A percentile compares a stretch with the other conserved stretches of the same genome.
Evolutionary conservation across 2,329 filamentous ascomycete species (phyloP).

Genomic region (Pseudodiploospora longispora): DNA sequence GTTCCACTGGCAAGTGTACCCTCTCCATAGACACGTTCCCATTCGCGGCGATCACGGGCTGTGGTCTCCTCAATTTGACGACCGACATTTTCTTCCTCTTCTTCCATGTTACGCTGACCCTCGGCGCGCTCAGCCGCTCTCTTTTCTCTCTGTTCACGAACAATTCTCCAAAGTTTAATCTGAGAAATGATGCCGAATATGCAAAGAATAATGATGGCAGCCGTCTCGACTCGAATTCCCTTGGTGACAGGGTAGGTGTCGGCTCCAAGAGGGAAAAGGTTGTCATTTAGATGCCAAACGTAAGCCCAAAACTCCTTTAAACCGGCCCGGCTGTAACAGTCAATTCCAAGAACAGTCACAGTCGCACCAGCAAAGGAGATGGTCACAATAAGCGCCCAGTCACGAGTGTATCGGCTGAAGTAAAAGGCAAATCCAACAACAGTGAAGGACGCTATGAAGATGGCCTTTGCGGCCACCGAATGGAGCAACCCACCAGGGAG

Average conservation of each 20-base stretch:
- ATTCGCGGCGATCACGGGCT: constrained; percentile 54
- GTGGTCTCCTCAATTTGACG: constrained; percentile 56
- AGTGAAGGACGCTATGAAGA: constrained; percentile 69
- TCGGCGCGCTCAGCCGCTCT: constrained; percentile 42
- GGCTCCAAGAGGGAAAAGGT: constrained; percentile 70
- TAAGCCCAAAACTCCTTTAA: constrained; percentile 96
- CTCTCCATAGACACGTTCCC: constrained; percentile 72
- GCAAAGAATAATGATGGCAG: constrained; percentile 65
- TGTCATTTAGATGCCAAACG: constrained; percentile 73
- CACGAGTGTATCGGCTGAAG: constrained; percentile 68
- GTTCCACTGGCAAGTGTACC: constrained; percentile 31
- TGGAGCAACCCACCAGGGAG: constrained; percentile 67
- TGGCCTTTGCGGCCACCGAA: constrained; percentile 52
- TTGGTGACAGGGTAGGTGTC: constrained; percentile 77
- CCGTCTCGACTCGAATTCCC: constrained; percentile 79
- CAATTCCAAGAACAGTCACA: constrained; percentile 71
- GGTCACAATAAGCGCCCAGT: constrained; percentile 66
- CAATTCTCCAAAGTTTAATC: constrained; percentile 74
- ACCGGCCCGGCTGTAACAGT: constrained; percentile 84
- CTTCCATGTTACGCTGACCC: constrained; percentile 45
- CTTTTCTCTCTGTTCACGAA: constrained; percentile 53
- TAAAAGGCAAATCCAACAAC: constrained; percentile 63
- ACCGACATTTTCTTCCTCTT: constrained; percentile 63
- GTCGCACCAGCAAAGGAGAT: constrained; percentile 81
- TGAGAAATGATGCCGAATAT: constrained; percentile 75